Base-by-base conservation (phyloP, 2,329 filamentous ascomycete genomes). In the Blastomyces gilchristii region DNA sequence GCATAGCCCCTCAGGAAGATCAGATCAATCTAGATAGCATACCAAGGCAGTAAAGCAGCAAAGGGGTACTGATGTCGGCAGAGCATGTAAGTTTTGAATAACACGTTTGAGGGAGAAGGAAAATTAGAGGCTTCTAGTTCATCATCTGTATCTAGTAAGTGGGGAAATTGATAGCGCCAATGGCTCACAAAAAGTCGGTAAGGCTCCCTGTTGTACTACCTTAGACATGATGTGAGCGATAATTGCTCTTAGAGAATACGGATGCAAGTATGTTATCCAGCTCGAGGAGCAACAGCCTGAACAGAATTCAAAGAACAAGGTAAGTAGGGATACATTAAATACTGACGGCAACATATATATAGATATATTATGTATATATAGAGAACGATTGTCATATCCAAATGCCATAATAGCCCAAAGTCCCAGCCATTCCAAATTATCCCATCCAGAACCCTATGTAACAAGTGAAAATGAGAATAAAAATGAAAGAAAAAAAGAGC, bases 361-460 rank as follows among this genome's bases (percentile, higher is more conserved):
- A 22, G 41, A 47, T 47, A n/a, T 47, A 45, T 22, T 22, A 47
- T 47, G 25, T 34, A 54, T 31, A 58, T 58, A 58, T 58, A 45
- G 28, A 49, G n/a, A 22, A 41, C 28, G 25, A 43, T 59, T 16
- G 43, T 47, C 25, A 59, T 58, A 31, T 47, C 57, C 25, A 47
- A 49, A 59, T 59, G 57, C 22, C 22, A 25, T 31, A 8, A 49
- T 18, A 47, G 37, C 41, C 57, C 57, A 59, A 59, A 43, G 56
- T 41, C 11, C 56, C 56, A 14, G 39, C 56, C 56, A 58, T 43
- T 22, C 56, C 56, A 58, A 58, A 41, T 43, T 22, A 47, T 47
- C 57, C 39, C 41, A 58, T 58, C 37, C 43, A 49, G 22, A 28
- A 14, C 56, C n/a, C 34, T 45, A 43, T 43, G 18, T 41, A 31